Conservation (phyloP, 2,329 filamentous ascomycete species). For the Thielaviopsis ethacetica region DNA sequence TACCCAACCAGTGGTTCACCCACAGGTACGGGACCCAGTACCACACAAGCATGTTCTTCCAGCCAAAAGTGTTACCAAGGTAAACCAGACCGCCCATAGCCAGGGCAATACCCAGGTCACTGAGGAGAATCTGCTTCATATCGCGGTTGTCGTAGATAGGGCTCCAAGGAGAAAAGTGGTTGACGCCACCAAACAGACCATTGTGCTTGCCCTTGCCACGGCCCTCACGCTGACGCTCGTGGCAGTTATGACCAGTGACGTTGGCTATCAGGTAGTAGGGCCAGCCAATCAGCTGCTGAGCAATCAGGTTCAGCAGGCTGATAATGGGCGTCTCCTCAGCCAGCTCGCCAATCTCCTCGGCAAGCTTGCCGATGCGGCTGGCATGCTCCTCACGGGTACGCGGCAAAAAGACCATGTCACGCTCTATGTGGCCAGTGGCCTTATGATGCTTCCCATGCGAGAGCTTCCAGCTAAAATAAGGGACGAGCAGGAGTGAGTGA, state of each 20-base stretch:
- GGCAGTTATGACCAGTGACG: constrained; percentile 90
- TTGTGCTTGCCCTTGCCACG: constrained; percentile 88
- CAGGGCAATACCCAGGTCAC: constrained; percentile 65
- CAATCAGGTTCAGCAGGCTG: constrained; percentile 56
- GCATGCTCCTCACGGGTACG: constrained; percentile 75
- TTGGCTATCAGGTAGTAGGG: constrained; percentile 81
- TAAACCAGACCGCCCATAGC: constrained; percentile 44
- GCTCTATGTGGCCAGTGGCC: constrained; percentile 89
- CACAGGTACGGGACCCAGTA: constrained; percentile 90
- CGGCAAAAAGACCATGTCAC: constrained; percentile 98
- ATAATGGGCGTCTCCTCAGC: constrained; percentile 86
- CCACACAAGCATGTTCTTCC: constrained; percentile 79
- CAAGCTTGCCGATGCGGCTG: constrained; percentile 52
- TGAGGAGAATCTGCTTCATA: constrained; percentile 69
- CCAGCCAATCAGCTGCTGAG: constrained; percentile 87
- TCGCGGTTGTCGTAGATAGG: constrained; percentile 88
- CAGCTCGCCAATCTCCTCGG: constrained; percentile 74
- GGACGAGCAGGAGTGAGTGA: constrained; percentile 77
- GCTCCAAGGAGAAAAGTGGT: constrained; percentile 83
- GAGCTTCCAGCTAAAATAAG: constrained; percentile 99
- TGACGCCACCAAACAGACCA: constrained; percentile 64
- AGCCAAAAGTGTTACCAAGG: constrained; percentile 65
- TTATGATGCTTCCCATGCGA: constrained; percentile 99
- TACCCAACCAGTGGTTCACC: constrained; percentile 98
- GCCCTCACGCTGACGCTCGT: constrained; percentile 79